Percentiles rank a stretch among this genome's conserved stretches.
phyloP scores from a whole-genome alignment of 345 rosid genomes.

The Murraya paniculata region DNA sequence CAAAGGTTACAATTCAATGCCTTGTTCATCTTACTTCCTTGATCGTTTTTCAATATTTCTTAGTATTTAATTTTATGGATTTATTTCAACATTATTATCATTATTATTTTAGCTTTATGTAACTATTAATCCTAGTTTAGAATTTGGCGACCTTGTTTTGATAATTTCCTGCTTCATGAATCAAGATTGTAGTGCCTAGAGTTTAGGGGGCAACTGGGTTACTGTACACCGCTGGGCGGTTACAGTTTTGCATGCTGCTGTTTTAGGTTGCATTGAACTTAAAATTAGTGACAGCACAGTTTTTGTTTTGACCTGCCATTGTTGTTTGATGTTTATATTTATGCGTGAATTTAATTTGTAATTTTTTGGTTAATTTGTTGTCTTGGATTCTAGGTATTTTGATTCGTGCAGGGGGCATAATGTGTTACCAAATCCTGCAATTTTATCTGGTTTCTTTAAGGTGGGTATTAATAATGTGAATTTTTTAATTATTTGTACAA shows the following conservation, averaged over 20 bases:
- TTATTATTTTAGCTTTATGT: too few relatives aligned
- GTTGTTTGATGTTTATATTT: background rate
- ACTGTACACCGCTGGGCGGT: background rate
- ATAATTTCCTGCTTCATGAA: background rate
- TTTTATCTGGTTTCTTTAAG: constrained; percentile 62
- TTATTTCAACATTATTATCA: too few relatives aligned
- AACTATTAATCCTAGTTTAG: background rate
- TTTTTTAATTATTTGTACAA: too few relatives aligned
- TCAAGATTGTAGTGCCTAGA: background rate
- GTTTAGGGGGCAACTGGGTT: background rate
- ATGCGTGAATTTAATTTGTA: background rate
- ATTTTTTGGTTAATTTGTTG: constrained; percentile 1
- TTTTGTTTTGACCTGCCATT: background rate
- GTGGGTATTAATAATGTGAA: constrained; percentile 30
- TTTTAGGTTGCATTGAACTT: background rate
- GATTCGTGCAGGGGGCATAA: constrained; percentile 60
- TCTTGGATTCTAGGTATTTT: constrained; percentile 47
- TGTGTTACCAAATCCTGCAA: constrained; percentile 46
- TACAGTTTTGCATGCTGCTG: background rate
- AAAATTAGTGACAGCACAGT: background rate
- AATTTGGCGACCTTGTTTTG: background rate
- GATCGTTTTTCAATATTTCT: background rate
- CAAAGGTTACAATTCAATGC: constrained; percentile 3
- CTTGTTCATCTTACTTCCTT: background rate
- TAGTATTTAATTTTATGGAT: background rate